Percentiles rank a stretch among this genome's conserved stretches.
Conservation (phyloP, 2,329 filamentous ascomycete species). For the Cucurbitaria berberidis region DNA sequence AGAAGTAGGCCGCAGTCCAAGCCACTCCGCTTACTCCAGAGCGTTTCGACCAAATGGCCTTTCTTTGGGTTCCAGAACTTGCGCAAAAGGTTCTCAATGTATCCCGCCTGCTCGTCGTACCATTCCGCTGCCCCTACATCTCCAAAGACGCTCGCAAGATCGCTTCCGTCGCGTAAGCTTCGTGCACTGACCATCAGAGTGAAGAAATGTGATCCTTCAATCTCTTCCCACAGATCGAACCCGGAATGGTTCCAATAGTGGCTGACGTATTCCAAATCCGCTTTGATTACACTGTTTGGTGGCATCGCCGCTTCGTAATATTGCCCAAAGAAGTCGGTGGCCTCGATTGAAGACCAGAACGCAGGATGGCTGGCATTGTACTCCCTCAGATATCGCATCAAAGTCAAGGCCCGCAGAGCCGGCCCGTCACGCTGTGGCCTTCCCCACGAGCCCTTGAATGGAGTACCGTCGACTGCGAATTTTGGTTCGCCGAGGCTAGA, state of each 20-base stretch:
- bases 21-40: slow-evolving; percentile 41
- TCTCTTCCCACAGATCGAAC: slow-evolving; percentile 56
- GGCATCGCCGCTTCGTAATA: slow-evolving; percentile 49
- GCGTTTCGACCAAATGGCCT: slow-evolving; percentile 47
- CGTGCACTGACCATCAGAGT: slow-evolving; percentile 48
- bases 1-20: slow-evolving; percentile 50
- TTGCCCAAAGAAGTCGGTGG: slow-evolving; percentile 38
- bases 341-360: slow-evolving; percentile 38
- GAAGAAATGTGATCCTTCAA: slow-evolving; percentile 53
- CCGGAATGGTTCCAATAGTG: slow-evolving; percentile 51
- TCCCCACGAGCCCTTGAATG: slow-evolving; percentile 50
- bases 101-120: slow-evolving; percentile 47
- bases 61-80: slow-evolving; percentile 48
- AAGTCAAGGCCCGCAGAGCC: slow-evolving; percentile 51
- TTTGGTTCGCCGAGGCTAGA: slow-evolving; percentile 53
- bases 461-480: slow-evolving; percentile 48
- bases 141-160: slow-evolving; percentile 42
- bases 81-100: slow-evolving; percentile 41
- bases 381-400: slow-evolving; percentile 51
- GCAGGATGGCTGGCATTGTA: slow-evolving; percentile 50
- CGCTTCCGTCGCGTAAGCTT: slow-evolving; percentile 45
- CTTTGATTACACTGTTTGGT: slow-evolving; percentile 51
- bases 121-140: slow-evolving; percentile 48
- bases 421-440: slow-evolving; percentile 55
- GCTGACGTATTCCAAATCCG: slow-evolving; percentile 53